Base-by-base conservation (phyloP, 169 alveolate genomes). In the Cytauxzoon felis region DNA sequence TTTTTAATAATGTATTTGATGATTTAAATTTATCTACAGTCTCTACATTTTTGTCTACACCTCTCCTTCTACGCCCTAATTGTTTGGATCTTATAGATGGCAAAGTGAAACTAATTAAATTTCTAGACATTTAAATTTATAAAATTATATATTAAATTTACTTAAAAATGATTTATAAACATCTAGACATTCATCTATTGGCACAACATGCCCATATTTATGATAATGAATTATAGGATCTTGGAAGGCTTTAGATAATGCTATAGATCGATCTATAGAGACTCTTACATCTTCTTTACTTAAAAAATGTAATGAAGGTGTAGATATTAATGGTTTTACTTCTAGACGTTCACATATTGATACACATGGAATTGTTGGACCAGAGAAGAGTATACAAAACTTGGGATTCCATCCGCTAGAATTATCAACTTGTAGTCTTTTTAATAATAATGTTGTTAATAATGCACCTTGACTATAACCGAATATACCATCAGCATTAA, bases 391-490 rank as follows among this genome's bases (percentile, higher is more conserved):
- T 23, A 63, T 61, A 1, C 56, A 57, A 41, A 73, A 73, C 63
- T 45, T 73, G 1, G 84, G 79, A 36, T 73, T 73, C 84, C 84
- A 73, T 11, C 80, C 84, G 38, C 42, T 27, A 16, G 62, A 36
- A 11, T 63, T 61, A 42, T 73, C 78, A 41, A 57, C 57, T 48
- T 51, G 49, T 9, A 71, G 52, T 58, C 45, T 62, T 50, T 73
- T 56, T 23, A 72, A 36, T 24, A 68, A 63, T 7, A 73, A 18
- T 3, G 71, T 33, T 9, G 84, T 42, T 43, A 73, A 54, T n/a
- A 73, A 47, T 42, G 66, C 71, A 1, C 84, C 84, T 7, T 50
- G 84, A 63, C 84, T 73, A 65, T 64, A 73, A 19, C 84, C 84
- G 57, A 73, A 45, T 54, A 73, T 63, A 16, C 84, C 84, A 42